Percentiles rank a stretch among this genome's conserved stretches.
phyloP scores from a whole-genome alignment of 2,329 filamentous ascomycete species.

The Aspergillus latus region DNA sequence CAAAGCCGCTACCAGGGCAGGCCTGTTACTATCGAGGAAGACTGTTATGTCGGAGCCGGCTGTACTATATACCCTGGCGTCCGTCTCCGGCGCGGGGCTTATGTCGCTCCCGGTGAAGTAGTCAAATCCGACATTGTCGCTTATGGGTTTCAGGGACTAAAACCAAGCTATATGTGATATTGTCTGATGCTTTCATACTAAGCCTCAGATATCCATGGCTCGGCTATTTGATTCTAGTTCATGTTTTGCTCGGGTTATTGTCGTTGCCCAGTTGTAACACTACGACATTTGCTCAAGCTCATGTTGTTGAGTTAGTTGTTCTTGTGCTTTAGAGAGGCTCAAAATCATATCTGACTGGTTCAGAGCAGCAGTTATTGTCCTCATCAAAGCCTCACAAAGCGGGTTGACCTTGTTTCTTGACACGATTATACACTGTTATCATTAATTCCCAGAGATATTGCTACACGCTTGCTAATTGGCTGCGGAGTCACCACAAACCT shows the following conservation, averaged over 20 bases:
- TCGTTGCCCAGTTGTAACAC: background rate
- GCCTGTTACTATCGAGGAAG: slow-evolving; percentile 72
- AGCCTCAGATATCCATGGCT: background rate
- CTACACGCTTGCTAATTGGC: too few relatives aligned
- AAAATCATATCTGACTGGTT: slow-evolving; percentile 14
- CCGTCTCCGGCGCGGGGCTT: slow-evolving; percentile 42
- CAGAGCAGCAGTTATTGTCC: slow-evolving; percentile 8
- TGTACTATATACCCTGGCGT: slow-evolving; percentile 57
- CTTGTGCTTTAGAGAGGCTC: too few relatives aligned
- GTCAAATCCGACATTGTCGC: slow-evolving; percentile 45
- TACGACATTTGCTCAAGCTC: too few relatives aligned
- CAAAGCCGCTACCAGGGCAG: slow-evolving; percentile 70
- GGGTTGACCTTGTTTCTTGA: background rate
- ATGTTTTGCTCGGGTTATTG: background rate
- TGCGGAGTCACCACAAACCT: too few relatives aligned
- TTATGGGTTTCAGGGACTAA: slow-evolving; percentile 44
- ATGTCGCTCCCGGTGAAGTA: slow-evolving; percentile 47
- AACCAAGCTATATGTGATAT: slow-evolving; percentile 43
- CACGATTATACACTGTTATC: background rate
- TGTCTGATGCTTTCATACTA: background rate
- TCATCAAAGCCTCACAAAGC: background rate
- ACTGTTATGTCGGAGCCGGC: slow-evolving; percentile 65
- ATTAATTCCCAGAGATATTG: background rate
- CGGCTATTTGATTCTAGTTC: background rate
- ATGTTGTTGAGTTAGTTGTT: too few relatives aligned